A percentile compares a stretch with the other conserved stretches of the same genome.
phyloP scores from a whole-genome alignment of 371 early-diverging fungal species.

The Basidiobolus heterosporus region DNA sequence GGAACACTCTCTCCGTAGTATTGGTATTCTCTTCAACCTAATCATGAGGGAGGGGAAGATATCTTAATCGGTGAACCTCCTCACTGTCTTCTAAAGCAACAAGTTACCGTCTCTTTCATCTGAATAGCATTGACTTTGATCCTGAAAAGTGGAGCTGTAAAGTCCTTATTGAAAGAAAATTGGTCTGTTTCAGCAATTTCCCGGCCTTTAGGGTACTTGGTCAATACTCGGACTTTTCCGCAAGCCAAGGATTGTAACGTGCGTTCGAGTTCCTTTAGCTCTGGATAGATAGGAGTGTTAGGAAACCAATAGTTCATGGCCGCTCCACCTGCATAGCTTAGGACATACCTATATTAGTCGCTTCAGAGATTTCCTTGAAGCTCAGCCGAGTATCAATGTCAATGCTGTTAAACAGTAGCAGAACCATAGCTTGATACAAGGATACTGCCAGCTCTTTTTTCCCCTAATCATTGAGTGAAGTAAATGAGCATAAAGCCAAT shows the following conservation, averaged over 20 bases:
- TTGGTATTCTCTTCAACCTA: constrained; percentile 35
- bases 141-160: constrained; percentile 37
- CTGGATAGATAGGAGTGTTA: constrained; percentile 11
- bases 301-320: background rate
- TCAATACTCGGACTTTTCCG: constrained; percentile 56
- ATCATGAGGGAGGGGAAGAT: constrained; percentile 7
- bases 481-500: background rate
- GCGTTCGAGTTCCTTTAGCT: constrained; percentile 53
- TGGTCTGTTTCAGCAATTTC: constrained; percentile 35
- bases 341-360: constrained; percentile 34
- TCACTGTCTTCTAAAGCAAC: background rate
- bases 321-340: background rate
- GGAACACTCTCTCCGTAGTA: constrained; percentile 54
- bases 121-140: constrained; percentile 67
- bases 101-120: constrained; percentile 40
- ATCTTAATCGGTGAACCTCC: constrained; percentile 1
- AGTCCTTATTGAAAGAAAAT: constrained; percentile 47
- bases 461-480: constrained; percentile 17
- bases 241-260: constrained; percentile 71
- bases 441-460: constrained; percentile 55
- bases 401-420: constrained; percentile 58
- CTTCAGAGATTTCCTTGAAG: constrained; percentile 42
- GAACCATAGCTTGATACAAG: constrained; percentile 51
- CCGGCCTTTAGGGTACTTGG: constrained; percentile 32
- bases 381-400: constrained; percentile 17